Evolutionary conservation across 2,329 filamentous ascomycete genomes (phyloP), one percentile per base, ranked within the genome.

Genomic region (Magnaporthiopsis rhizophila): DNA sequence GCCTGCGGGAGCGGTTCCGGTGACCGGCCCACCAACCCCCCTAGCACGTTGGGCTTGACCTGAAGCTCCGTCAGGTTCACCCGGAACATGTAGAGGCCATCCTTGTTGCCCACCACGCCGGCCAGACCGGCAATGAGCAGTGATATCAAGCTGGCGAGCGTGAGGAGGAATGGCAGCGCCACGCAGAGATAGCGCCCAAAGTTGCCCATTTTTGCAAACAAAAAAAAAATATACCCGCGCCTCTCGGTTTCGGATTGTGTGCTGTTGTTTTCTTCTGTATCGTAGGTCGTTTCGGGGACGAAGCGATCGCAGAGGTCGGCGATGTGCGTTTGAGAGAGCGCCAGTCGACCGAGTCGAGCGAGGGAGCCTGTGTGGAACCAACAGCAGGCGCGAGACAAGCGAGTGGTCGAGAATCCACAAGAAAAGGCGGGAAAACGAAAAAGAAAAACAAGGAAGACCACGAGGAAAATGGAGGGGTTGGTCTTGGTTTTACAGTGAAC

Each of bases 161-260:
- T 94, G 72, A 97, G 84, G 68, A 86, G 81, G 78, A 97, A 92
- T 66, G 94, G 94, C 80, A 92, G 81, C 77, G 90, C 85, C 78
- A 98, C 95, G 79, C 92, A 97, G 75, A 90, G 80, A 71, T 94
- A 86, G 73, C 94, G 86, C 70, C 91, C 93, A 73, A 85, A 82
- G 68, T 74, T 74, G 64, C 68, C 68, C 73, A 72, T 73, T 64
- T 66, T 72, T 30, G 28, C 28, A 5, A 30, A 30, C 28, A 30
- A 30, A 30, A 30, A 64, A 64, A 53, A n/a, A 53, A 7, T 53
- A 11, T 53, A 21, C 15, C 36, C 13, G 36, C 36, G 15, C 36
- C n/a, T 3, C 8, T 53, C 45, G 45, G 0, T n/a, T 21, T 4
- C 2, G 6, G 21, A 3, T 53, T 7, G 34, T 2, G 45, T 53